Base-by-base conservation (phyloP, 345 rosid genomes). In the Cochlearia excelsa region DNA sequence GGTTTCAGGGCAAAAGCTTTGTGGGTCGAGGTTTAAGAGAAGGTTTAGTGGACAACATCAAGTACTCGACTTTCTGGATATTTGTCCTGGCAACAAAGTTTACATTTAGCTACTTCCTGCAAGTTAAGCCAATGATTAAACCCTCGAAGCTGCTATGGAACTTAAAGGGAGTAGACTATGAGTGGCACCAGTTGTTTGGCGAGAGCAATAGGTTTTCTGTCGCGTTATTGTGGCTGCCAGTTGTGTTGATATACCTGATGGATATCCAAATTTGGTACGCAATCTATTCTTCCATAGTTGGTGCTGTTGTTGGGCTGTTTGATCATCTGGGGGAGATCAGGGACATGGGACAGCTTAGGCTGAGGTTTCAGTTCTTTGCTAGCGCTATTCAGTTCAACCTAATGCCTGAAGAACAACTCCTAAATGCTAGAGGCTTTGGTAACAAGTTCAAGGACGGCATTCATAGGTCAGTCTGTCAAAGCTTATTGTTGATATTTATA, bases 251-350 rank as follows among this genome's bases (percentile, higher is more conserved):
- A 59, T 92, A 92, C 70, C 59, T 83, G 68, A 83, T 92, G 96
- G 98, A 92, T 79, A 73, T 92, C 71, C 97, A 88, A 82, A 90
- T 92, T 65, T 92, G 95, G 95, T 92, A 88, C 42, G 75, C 97
- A 0, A 92, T 92, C 54, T 92, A 75, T 74, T 92, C 98, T 23
- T 86, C 97, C 1, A 76, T 92, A 46, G 86, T 80, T 54, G 98
- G 98, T 31, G 98, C 91, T 27, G 74, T 74, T 44, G 94, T 88
- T 50, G 98, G 98, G 46, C 71, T 92, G 76, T 86, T 88, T 66
- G 82, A 65, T 54, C 98, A 92, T 70, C 84, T 92, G 80, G 98
- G 97, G 48, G 98, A 92, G 88, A 92, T 88, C 68, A 80, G 95
- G 58, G 91, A 85, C 70, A 80, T 88, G 65, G 79, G 78, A 70